Base-by-base conservation (phyloP, 192 early-diverging fungal species). In the Rhizoclosmatium globosum region DNA sequence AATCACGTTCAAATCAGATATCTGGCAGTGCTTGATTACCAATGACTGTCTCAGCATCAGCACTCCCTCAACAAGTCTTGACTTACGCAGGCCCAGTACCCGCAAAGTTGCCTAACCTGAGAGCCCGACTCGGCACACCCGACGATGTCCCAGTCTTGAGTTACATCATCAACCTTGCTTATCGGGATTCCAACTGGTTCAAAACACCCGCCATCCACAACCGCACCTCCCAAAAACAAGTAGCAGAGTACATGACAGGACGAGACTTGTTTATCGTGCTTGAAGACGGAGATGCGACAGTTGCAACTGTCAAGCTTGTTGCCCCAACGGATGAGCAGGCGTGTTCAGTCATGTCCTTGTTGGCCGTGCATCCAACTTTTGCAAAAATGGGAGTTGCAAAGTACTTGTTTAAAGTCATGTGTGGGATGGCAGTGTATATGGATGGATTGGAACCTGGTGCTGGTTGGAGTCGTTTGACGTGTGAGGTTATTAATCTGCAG, bases 91-190 rank as follows among this genome's bases (percentile, higher is more conserved):
- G 31, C 31, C 31, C 31, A 31, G 31, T 31, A 31, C 31, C 31
- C 31, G 31, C 31, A 31, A 31, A 31, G 31, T 31, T 31, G 31
- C 31, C 31, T 31, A 53, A 53, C 38, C 67, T 68, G 13, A 47
- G 11, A 47, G 31, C 50, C 9, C 70, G 70, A 3, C 70, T 71
- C 42, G 70, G 47, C 31, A 71, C 70, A 19, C 45, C 19, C 19
- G 3, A 17, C 48, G 70, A 71, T 31, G 47, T 56, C 17, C 46
- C 46, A n/a, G 42, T 19, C 9, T 48, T 71, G 17, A 48, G 56
- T n/a, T 39, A 45, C 3, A 15, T 71, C 46, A 71, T 71, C 70
- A 71, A 71, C 50, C 19, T 56, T 13, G 70, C 70, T 15, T 71
- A 56, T 39, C 3, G 15, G 46, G 46, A 48, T 38, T 4, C 70